These are phyloP conservation scores for Pisolithus microcarpus DNA, from an alignment of 768 basidiomycete genomes.

Conservation along the genomic window DNA sequence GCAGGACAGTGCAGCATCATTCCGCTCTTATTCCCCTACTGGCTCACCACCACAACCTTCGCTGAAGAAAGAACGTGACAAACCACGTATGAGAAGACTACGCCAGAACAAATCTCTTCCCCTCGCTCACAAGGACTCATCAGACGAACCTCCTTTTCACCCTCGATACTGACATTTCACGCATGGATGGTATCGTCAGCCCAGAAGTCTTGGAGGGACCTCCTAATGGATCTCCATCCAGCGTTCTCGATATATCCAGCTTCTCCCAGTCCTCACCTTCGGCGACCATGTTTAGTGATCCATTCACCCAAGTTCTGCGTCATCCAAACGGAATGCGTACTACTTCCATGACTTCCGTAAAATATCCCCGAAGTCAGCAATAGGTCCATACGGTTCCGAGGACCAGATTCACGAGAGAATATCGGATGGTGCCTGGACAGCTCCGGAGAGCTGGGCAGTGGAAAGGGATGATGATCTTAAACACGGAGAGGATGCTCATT, in stretches of 20 bases:
- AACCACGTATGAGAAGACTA: conserved; percentile 11
- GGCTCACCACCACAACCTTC: conserved; percentile 2
- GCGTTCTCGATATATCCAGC: conserved; percentile 28
- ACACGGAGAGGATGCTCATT: conserved; percentile 31
- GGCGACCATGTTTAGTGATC: conserved; percentile 29
- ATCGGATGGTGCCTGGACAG: conserved; percentile 44
- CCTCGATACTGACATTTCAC: conserved; percentile 32
- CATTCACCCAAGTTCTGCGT: conserved; percentile 22
- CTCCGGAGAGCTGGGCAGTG: conserved; percentile 77
- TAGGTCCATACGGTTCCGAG: conserved; percentile 8
- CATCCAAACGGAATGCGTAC: conserved; percentile 17
- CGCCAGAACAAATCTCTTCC: conserved; percentile 20
- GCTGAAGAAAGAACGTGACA: conserved; percentile 27
- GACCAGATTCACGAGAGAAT: conserved; percentile 3
- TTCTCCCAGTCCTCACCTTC: conserved; percentile 33
- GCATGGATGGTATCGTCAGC: conserved; percentile 81
- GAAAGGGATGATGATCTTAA: conserved; percentile 39
- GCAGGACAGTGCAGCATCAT: conserved; percentile 6
- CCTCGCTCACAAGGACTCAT: conserved; percentile 25
- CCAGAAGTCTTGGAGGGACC: conserved; percentile 8
- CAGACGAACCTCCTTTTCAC: conserved; percentile 16
- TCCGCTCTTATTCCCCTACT: conserved; percentile 1
- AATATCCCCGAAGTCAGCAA: conserved; percentile 49
- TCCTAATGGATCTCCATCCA: conserved; percentile 14
- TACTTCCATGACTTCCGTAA: conserved; percentile 26